Conservation (phyloP, 164 flowering plant species). For the Stephania yunnanensis region DNA sequence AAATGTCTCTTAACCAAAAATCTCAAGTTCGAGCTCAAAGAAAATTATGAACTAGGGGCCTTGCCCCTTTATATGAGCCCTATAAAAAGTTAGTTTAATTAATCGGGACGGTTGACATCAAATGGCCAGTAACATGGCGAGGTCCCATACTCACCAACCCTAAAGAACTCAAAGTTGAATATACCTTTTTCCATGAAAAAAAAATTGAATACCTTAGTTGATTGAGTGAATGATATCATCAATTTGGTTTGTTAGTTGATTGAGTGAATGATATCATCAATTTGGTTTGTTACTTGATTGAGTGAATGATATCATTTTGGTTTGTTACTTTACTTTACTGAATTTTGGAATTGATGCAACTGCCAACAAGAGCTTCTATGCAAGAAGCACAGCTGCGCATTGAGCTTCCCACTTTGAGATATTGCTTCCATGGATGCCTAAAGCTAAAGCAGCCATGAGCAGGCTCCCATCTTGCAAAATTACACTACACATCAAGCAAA, state of each 20-base stretch:
- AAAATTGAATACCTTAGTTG: not conserved
- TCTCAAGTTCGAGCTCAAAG: too few species aligned
- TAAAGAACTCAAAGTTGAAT: too few species aligned
- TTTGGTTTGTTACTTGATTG: not conserved
- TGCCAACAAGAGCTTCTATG: slow-evolving; percentile 50
- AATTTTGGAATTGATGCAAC: slow-evolving; percentile 37
- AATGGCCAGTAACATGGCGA: too few species aligned
- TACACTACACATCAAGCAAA: slow-evolving; percentile 39
- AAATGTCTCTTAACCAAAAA: too few species aligned
- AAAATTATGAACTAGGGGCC: too few species aligned
- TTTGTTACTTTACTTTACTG: slow-evolving; percentile 45
- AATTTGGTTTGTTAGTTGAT: not conserved
- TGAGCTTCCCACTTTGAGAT: slow-evolving; percentile 53
- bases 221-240: not conserved
- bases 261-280: not conserved
- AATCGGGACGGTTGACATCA: too few species aligned
- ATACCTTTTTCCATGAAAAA: too few species aligned
- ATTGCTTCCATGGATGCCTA: slow-evolving; percentile 73
- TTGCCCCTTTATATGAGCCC: too few species aligned
- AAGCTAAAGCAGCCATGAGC: slow-evolving; percentile 65
- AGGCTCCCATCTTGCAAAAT: slow-evolving; percentile 86
- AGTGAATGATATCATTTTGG: not conserved
- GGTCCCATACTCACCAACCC: too few species aligned
- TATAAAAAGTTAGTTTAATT: too few species aligned
- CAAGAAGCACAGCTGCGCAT: slow-evolving; percentile 56